Conservation (phyloP, 345 rosid species). For the Citrus hindsii region DNA sequence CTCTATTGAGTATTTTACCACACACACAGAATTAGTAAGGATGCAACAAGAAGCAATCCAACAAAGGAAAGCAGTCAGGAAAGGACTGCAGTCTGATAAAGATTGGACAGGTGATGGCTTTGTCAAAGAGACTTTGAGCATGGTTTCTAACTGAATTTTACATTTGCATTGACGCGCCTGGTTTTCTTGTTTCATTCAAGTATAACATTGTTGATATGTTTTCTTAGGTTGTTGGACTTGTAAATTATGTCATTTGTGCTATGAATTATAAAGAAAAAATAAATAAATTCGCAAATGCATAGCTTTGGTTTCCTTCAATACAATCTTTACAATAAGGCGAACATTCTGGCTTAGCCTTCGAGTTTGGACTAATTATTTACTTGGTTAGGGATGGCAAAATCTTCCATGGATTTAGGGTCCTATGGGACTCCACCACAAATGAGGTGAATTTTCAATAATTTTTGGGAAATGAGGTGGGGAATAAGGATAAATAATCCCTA, state of each 20-base stretch:
- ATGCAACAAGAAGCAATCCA: conserved; percentile 85
- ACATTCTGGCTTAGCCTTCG: too few species aligned
- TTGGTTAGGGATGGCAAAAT: too few species aligned
- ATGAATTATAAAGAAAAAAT: neutral
- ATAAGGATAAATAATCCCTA: too few species aligned
- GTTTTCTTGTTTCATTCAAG: conserved; percentile 10
- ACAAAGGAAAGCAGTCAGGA: conserved; percentile 68
- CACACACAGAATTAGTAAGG: conserved; percentile 76
- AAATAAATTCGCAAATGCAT: neutral
- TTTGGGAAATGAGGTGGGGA: too few species aligned
- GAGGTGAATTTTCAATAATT: too few species aligned
- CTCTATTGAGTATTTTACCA: conserved; percentile 86
- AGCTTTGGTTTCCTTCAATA: too few species aligned
- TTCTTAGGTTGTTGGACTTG: neutral
- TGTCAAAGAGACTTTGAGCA: conserved; percentile 86
- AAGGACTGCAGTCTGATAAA: conserved; percentile 85
- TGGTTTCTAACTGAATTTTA: conserved; percentile 77
- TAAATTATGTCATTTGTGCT: neutral
- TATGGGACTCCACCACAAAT: too few species aligned
- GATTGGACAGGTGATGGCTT: conserved; percentile 99
- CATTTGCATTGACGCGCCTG: conserved; percentile 7
- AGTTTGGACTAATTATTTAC: too few species aligned
- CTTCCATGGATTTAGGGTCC: too few species aligned
- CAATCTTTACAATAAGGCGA: too few species aligned
- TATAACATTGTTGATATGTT: neutral